Evolutionary conservation across 2,329 filamentous ascomycete species (phyloP).

Genomic region (Venturia oleaginea): DNA sequence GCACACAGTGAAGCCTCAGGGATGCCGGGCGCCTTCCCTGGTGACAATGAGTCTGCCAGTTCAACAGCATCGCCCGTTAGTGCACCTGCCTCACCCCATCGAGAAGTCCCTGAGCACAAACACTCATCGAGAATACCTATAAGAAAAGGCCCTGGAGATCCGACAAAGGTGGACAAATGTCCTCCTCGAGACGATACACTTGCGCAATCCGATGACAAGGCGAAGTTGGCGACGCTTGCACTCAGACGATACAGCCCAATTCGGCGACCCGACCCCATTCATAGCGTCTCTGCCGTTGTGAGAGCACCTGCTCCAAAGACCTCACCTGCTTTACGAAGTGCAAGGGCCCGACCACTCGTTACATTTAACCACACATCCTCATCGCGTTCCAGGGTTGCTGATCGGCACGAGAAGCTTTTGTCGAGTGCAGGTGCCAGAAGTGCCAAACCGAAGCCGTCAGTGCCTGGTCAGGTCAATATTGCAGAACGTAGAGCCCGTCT

Average conservation of each 20-base stretch:
- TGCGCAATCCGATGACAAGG: neutral
- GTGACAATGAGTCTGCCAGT: neutral
- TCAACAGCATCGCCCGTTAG: slow-evolving; percentile 3
- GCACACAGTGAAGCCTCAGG: neutral
- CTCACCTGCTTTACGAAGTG: slow-evolving; percentile 20
- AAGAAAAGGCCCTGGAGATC: neutral
- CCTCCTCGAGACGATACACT: neutral
- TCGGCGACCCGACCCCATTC: slow-evolving; percentile 1
- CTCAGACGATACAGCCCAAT: slow-evolving; percentile 13
- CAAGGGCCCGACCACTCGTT: slow-evolving; percentile 17
- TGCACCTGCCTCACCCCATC: neutral
- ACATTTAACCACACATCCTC: slow-evolving; percentile 17
- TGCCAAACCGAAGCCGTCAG: slow-evolving; percentile 8
- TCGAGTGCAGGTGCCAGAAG: neutral
- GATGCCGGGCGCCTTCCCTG: slow-evolving; percentile 1
- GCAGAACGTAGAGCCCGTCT: slow-evolving; percentile 7
- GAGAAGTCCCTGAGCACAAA: neutral
- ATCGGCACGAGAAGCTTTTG: slow-evolving; percentile 6
- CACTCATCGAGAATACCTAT: neutral
- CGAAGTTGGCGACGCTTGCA: neutral
- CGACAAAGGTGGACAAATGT: neutral
- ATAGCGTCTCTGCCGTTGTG: slow-evolving; percentile 11
- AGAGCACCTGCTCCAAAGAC: slow-evolving; percentile 16
- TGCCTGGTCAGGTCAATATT: slow-evolving; percentile 13
- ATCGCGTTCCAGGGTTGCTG: slow-evolving; percentile 15